Conservation (phyloP, 2,329 filamentous ascomycete species). For the Cladosporium sp. region DNA sequence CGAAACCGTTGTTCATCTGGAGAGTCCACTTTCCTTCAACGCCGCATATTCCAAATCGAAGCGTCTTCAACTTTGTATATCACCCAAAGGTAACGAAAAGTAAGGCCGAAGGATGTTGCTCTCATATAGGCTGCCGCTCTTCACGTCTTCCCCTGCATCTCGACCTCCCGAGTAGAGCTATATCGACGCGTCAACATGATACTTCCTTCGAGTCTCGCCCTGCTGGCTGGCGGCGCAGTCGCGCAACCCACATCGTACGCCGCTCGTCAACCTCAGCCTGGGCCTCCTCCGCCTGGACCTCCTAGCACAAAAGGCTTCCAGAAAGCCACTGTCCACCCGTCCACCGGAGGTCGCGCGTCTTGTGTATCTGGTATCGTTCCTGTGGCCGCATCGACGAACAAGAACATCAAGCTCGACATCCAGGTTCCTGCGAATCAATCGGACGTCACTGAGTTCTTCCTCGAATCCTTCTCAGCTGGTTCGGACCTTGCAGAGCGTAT, state of each 20-base stretch:
- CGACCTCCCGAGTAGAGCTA: too few relatives aligned
- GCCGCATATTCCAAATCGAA: too few relatives aligned
- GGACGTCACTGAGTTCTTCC: conserved; percentile 23
- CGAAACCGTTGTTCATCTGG: too few relatives aligned
- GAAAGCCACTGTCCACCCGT: conserved; percentile 13
- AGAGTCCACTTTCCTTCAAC: too few relatives aligned
- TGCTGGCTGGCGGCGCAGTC: neutral
- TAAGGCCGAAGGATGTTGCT: too few relatives aligned
- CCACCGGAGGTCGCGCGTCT: conserved; percentile 23
- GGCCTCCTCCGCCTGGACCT: neutral
- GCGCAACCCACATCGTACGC: neutral
- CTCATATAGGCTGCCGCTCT: too few relatives aligned
- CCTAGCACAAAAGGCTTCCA: neutral
- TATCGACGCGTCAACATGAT: neutral
- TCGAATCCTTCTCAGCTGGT: conserved; percentile 13
- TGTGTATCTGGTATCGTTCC: conserved; percentile 25
- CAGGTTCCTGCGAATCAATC: conserved; percentile 24
- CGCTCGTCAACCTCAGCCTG: neutral
- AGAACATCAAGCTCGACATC: conserved; percentile 25
- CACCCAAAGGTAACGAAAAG: too few relatives aligned
- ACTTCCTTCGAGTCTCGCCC: neutral
- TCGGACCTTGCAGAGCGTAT: conserved; percentile 15
- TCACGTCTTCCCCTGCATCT: too few relatives aligned
- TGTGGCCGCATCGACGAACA: conserved; percentile 19
- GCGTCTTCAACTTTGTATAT: too few relatives aligned